phyloP scores from a whole-genome alignment of 75 land plant genomes.

The Cryptomeria japonica region DNA sequence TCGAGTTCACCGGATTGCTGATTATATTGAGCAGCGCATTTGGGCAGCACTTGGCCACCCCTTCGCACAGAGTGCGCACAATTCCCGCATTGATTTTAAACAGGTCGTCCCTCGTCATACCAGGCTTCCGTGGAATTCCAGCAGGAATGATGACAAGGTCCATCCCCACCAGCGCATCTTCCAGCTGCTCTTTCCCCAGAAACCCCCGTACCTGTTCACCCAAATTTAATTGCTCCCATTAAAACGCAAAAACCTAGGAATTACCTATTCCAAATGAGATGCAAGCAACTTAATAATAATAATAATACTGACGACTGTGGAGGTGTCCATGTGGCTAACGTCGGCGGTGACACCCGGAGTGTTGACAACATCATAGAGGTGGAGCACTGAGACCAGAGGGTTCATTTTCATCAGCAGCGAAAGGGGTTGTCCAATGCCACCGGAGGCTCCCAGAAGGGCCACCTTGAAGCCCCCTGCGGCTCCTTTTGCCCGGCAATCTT shows the following conservation, averaged over 20 bases:
- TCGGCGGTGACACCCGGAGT: constrained; percentile 94
- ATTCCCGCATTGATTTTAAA: constrained; percentile 99
- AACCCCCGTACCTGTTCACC: constrained; percentile 85
- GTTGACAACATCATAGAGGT: constrained; percentile 96
- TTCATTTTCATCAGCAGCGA: constrained; percentile 90
- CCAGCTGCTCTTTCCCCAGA: constrained; percentile 79
- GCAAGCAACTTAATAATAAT: too few species aligned
- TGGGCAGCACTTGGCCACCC: constrained; percentile 84
- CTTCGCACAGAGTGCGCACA: constrained; percentile 88
- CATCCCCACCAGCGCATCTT: constrained; percentile 81
- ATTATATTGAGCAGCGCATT: constrained; percentile 88
- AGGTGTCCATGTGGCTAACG: constrained; percentile 96
- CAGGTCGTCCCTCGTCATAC: constrained; percentile 97
- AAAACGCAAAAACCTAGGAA: not conserved
- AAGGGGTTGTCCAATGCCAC: constrained; percentile 96
- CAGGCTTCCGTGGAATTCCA: constrained; percentile 97
- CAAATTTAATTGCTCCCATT: not conserved
- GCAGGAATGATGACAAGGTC: constrained; percentile 98
- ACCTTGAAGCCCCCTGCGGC: constrained; percentile 61
- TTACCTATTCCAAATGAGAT: not conserved
- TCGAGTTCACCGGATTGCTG: constrained; percentile 98
- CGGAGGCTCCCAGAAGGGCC: constrained; percentile 82
- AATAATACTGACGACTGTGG: constrained; percentile 70
- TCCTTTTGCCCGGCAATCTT: constrained; percentile 65
- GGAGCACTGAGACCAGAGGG: constrained; percentile 89